Evolutionary conservation across 2,329 filamentous ascomycete species (phyloP).

Genomic region (Xylaria multiplex): DNA sequence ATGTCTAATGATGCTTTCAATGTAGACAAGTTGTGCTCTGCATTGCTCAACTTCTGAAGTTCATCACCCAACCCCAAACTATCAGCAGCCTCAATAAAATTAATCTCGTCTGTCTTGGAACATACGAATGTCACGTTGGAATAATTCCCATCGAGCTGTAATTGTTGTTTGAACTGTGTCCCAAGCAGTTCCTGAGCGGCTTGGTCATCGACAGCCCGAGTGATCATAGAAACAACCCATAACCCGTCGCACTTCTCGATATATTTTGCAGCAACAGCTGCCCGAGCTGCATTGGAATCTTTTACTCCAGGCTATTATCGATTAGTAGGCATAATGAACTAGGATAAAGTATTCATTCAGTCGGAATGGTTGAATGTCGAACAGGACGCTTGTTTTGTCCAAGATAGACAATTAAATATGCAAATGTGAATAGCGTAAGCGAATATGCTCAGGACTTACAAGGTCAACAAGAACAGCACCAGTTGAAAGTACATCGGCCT

Average conservation of each 20-base stretch:
- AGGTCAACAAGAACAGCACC: slow-evolving; percentile 67
- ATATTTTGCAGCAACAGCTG: slow-evolving; percentile 66
- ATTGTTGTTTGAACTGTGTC: slow-evolving; percentile 64
- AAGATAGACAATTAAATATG: too few relatives aligned
- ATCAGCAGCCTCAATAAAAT: slow-evolving; percentile 62
- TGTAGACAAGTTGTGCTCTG: neutral
- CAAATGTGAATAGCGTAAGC: neutral
- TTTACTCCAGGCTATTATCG: slow-evolving; percentile 61
- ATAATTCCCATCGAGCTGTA: slow-evolving; percentile 66
- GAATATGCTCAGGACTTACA: slow-evolving; percentile 42
- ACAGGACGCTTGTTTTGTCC: neutral
- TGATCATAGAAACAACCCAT: slow-evolving; percentile 69
- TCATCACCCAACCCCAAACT: slow-evolving; percentile 50
- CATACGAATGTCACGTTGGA: slow-evolving; percentile 62
- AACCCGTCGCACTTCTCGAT: slow-evolving; percentile 68
- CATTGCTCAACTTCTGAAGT: slow-evolving; percentile 32
- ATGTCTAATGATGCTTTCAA: slow-evolving; percentile 44
- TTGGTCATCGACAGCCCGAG: slow-evolving; percentile 68
- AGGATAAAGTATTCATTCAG: neutral
- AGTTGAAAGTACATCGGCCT: slow-evolving; percentile 60
- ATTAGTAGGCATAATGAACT: slow-evolving; percentile 19
- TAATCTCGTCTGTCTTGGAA: slow-evolving; percentile 60
- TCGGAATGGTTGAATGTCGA: neutral
- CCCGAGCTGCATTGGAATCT: slow-evolving; percentile 68
- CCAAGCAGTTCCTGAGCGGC: slow-evolving; percentile 65